Evolutionary conservation across 345 rosid species (phyloP), one percentile per base, ranked within the genome.

Genomic region (Bruguiera gymnorhiza): DNA sequence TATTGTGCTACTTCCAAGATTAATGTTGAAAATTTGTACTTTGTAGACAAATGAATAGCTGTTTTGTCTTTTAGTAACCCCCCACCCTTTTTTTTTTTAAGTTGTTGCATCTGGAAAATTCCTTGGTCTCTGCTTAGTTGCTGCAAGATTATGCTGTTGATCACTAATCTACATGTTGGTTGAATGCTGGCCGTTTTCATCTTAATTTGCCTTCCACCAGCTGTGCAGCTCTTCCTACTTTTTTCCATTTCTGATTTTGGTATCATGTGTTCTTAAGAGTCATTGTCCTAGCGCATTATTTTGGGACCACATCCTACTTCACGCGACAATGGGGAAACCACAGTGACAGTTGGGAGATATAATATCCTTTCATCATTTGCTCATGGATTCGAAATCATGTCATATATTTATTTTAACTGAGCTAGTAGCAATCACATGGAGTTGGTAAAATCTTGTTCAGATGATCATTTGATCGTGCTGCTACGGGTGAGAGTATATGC

Each of bases 101-200:
- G 16, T 16, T 1, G 6, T n/a, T 31, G 20, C 24, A 34, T 18
- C 7, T 61, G 72, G 7, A 6, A 21, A 59, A 16, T 60, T 52
- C 11, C 18, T 51, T 73, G 58, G 54, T 27, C 65, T 62, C 32
- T 73, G 60, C 37, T 56, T 62, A 15, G 65, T 43, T 65, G 64
- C 52, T 51, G 13, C 46, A 53, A 56, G 71, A 13, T 63, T 65
- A 32, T 64, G 64, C 65, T 50, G 68, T 29, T 56, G 53, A 62
- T 66, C 29, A 37, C n/a, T 24, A 11, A 57, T 32, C 15, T 23
- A 51, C 52, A 32, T 32, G 57, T n/a, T 23, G 10, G 57, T 6
- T 20, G 6, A 53, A 19, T 23, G 26, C 21, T 2, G 8, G 10
- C 10, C 0, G 26, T 76, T 27, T 48, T 7, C 23, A 48, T 19